phyloP scores from a whole-genome alignment of 176 grass and related monocot genomes.

The Phyllostachys edulis region DNA sequence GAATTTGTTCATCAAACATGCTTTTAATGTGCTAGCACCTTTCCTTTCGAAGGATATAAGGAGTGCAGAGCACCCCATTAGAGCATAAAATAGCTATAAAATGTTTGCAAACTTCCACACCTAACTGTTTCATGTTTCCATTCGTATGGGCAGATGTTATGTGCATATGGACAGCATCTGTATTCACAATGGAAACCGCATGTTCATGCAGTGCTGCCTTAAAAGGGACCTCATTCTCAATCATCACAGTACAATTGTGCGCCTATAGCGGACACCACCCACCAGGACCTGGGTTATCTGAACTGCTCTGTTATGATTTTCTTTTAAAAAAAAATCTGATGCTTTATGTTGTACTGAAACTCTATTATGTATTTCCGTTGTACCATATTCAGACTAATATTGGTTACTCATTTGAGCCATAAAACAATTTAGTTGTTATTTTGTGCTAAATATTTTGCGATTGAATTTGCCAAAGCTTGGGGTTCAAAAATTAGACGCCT shows the following conservation, averaged over 20 bases:
- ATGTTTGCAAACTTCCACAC: neutral
- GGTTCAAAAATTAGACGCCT: neutral
- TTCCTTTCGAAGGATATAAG: neutral
- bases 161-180: neutral
- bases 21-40: neutral
- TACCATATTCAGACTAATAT: neutral
- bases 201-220: neutral
- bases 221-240: neutral
- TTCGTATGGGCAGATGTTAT: neutral
- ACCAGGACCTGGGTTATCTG: neutral
- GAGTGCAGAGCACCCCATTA: neutral
- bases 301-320: neutral
- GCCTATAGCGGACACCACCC: neutral
- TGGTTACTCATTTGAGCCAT: too few relatives aligned
- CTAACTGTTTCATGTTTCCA: neutral
- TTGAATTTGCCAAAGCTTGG: neutral
- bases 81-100: neutral
- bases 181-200: neutral
- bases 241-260: neutral
- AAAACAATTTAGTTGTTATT: neutral
- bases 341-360: neutral
- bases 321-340: neutral
- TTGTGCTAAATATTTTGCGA: neutral
- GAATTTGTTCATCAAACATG: neutral
- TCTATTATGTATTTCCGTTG: neutral